Percentiles rank a stretch among this genome's conserved stretches.
Evolutionary conservation across 2,329 filamentous ascomycete species (phyloP).

Genomic region (Xylaria sp.): DNA sequence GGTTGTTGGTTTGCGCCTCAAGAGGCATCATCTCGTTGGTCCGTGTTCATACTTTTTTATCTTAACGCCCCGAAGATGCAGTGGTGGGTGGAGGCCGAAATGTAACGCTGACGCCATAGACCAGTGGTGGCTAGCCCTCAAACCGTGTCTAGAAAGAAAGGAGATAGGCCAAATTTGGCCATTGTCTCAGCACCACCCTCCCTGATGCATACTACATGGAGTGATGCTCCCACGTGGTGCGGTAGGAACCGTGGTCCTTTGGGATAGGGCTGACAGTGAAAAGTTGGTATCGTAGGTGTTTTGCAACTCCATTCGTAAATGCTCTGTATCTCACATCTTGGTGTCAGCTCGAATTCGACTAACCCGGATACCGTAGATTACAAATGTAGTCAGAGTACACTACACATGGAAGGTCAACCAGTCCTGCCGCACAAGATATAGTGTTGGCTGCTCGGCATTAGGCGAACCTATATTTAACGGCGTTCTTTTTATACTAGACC

Average conservation of each 20-base stretch:
- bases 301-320: not conserved
- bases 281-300: not conserved
- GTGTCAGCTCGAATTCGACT: not conserved
- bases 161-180: slow-evolving; percentile 16
- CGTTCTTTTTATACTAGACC: too few relatives aligned
- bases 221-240: slow-evolving; percentile 14
- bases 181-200: slow-evolving; percentile 17
- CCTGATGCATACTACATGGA: slow-evolving; percentile 4
- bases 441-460: not conserved
- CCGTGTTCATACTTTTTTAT: too few relatives aligned
- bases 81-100: slow-evolving; percentile 26
- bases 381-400: slow-evolving; percentile 3
- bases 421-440: not conserved
- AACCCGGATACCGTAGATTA: not conserved
- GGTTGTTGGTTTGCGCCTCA: slow-evolving; percentile 20
- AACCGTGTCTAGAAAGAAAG: slow-evolving; percentile 2
- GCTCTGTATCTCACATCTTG: not conserved
- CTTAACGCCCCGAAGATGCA: slow-evolving; percentile 1
- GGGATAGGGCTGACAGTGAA: slow-evolving; percentile 32
- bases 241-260: slow-evolving; percentile 16
- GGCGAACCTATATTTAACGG: not conserved
- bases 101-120: slow-evolving; percentile 22
- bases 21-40: slow-evolving; percentile 12
- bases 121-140: slow-evolving; percentile 2
- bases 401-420: not conserved